phyloP scores from a whole-genome alignment of 192 early-diverging fungal species.

The Gonapodya sp. region DNA sequence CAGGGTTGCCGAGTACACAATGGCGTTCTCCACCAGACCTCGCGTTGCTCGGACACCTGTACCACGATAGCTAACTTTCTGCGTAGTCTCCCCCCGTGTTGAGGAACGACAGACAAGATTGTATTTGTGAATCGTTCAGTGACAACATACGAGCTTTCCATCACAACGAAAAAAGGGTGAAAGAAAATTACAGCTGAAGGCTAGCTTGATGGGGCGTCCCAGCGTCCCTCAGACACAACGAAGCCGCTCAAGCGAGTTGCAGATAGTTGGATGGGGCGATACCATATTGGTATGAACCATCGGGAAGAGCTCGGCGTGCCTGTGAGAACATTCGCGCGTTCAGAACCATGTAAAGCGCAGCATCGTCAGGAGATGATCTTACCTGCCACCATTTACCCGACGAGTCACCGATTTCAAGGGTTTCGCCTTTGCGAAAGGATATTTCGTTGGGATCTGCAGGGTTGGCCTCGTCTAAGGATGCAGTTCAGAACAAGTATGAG shows the following conservation, averaged over 20 bases:
- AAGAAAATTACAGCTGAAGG: background rate
- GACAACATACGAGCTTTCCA: too few species aligned
- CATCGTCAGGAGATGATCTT: too few species aligned
- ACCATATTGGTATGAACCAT: conserved; percentile 57
- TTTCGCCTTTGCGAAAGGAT: conserved; percentile 77
- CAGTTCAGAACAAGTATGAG: background rate
- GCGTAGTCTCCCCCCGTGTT: too few species aligned
- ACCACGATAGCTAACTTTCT: background rate
- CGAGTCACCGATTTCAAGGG: conserved; percentile 75
- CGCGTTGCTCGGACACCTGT: background rate
- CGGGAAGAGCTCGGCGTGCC: conserved; percentile 55
- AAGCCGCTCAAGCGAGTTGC: conserved; percentile 20
- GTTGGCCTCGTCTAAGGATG: conserved; percentile 64
- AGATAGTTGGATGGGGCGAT: conserved; percentile 87
- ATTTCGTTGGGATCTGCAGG: conserved; percentile 85
- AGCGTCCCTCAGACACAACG: background rate
- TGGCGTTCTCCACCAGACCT: background rate
- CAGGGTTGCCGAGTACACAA: background rate
- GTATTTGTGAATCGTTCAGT: too few species aligned
- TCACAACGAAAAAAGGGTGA: background rate
- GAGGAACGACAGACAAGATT: too few species aligned
- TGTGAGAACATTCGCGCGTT: too few species aligned
- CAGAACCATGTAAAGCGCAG: too few species aligned
- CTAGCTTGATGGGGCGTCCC: background rate
- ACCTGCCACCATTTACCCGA: conserved; percentile 99